phyloP scores from a whole-genome alignment of 257 asterid species.

The Cordia subcordata region DNA sequence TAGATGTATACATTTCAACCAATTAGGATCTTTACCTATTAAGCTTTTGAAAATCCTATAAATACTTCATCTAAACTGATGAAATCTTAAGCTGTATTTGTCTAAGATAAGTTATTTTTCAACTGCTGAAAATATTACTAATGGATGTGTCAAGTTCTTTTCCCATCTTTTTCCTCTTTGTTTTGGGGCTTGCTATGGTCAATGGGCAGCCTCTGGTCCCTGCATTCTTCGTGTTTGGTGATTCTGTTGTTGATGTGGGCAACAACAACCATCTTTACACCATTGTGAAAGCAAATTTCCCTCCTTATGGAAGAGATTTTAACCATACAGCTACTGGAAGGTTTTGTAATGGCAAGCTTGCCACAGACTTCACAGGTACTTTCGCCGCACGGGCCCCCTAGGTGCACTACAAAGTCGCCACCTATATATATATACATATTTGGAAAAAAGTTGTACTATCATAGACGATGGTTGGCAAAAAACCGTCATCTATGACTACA shows the following conservation, averaged over 20 bases:
- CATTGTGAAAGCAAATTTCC: constrained; percentile 65
- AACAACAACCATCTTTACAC: constrained; percentile 77
- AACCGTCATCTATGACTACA: too few species aligned
- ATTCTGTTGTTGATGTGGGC: constrained; percentile 70
- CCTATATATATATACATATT: not conserved
- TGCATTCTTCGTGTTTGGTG: constrained; percentile 68
- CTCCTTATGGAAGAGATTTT: constrained; percentile 83
- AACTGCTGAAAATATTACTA: not conserved
- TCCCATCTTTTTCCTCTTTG: constrained; percentile 8
- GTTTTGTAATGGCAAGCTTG: constrained; percentile 85
- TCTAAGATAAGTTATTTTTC: not conserved
- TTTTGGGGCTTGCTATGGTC: constrained; percentile 8
- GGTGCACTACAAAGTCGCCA: not conserved
- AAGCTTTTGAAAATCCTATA: constrained; percentile 9
- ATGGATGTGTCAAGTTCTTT: constrained; percentile 17
- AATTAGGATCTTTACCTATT: constrained; percentile 15
- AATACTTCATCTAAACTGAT: constrained; percentile 7
- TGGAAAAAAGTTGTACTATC: too few species aligned
- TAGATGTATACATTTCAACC: constrained; percentile 40
- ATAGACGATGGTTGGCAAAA: too few species aligned
- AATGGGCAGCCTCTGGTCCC: constrained; percentile 64
- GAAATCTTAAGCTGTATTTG: constrained; percentile 6
- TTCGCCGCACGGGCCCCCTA: not conserved
- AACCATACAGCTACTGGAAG: constrained; percentile 66
- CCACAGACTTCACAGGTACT: constrained; percentile 75